Evolutionary conservation across 495 filamentous ascomycete genomes (phyloP).

Genomic region (Platismatia glauca): DNA sequence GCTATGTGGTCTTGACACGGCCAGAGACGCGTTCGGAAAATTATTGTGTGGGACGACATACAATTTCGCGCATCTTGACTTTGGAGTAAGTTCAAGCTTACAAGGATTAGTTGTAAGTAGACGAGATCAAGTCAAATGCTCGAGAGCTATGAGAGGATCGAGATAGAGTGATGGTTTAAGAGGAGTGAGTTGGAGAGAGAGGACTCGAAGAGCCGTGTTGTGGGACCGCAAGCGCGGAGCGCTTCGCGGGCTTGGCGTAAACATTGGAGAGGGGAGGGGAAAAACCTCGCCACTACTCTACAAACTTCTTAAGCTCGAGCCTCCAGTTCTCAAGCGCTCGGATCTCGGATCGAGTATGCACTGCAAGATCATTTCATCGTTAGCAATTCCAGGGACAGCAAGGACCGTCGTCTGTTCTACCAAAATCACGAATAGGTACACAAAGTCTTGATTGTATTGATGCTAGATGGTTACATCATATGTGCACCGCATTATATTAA

Average conservation of each 20-base stretch:
- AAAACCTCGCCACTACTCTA: not conserved
- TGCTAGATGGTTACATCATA: not conserved
- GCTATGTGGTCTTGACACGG: conserved; percentile 22
- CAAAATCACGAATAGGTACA: not conserved
- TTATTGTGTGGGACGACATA: conserved; percentile 41
- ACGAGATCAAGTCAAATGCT: conserved; percentile 2
- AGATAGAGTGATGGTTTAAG: conserved; percentile 4
- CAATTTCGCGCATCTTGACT: conserved; percentile 86
- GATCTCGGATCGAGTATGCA: not conserved
- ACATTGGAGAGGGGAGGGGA: conserved; percentile 12
- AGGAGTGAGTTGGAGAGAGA: conserved; percentile 5
- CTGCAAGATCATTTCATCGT: not conserved
- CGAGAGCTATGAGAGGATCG: not conserved
- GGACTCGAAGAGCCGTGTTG: conserved; percentile 16
- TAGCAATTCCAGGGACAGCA: not conserved
- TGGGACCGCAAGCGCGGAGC: conserved; percentile 16
- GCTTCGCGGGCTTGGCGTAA: conserved; percentile 20
- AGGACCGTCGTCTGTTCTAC: not conserved
- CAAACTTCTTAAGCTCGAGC: not conserved
- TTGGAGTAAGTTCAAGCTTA: not conserved
- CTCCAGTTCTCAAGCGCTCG: no score
- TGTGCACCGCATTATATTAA: not conserved
- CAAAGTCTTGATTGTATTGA: not conserved
- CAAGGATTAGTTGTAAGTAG: not conserved
- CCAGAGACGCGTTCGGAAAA: conserved; percentile 27